Evolutionary conservation across 495 filamentous ascomycete species (phyloP).

Genomic region (Penicillium salamii): DNA sequence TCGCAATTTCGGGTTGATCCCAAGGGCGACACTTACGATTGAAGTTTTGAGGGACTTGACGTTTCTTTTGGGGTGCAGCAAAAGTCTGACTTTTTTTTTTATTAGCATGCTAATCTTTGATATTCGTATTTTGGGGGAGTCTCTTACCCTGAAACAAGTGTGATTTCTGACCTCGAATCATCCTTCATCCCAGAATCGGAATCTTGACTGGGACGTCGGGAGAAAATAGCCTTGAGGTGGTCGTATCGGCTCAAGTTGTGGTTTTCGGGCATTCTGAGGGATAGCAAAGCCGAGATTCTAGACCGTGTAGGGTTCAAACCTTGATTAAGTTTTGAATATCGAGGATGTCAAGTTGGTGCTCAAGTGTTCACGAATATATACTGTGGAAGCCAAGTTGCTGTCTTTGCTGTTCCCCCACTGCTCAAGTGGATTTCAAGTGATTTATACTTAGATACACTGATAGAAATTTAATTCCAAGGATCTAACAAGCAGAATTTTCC

Average conservation of each 20-base stretch:
- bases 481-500: background rate
- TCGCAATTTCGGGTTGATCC: background rate
- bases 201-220: background rate
- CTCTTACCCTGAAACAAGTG: constrained; percentile 8
- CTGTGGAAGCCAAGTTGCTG: background rate
- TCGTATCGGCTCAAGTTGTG: background rate
- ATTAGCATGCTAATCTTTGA: background rate
- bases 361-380: background rate
- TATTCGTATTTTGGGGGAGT: background rate
- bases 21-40: constrained; percentile 4
- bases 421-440: no score
- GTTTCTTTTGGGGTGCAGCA: background rate
- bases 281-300: background rate
- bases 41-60: background rate
- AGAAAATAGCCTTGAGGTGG: constrained; percentile 4
- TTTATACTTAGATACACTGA: no score
- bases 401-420: background rate
- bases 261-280: background rate
- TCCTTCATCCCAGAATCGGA: background rate
- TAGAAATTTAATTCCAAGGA: no score
- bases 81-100: background rate
- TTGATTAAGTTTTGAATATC: background rate
- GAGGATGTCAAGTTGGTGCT: background rate
- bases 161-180: constrained; percentile 12
- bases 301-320: background rate